Conservation (phyloP, 495 filamentous ascomycete genomes). For the Aspergillus panamensis region DNA sequence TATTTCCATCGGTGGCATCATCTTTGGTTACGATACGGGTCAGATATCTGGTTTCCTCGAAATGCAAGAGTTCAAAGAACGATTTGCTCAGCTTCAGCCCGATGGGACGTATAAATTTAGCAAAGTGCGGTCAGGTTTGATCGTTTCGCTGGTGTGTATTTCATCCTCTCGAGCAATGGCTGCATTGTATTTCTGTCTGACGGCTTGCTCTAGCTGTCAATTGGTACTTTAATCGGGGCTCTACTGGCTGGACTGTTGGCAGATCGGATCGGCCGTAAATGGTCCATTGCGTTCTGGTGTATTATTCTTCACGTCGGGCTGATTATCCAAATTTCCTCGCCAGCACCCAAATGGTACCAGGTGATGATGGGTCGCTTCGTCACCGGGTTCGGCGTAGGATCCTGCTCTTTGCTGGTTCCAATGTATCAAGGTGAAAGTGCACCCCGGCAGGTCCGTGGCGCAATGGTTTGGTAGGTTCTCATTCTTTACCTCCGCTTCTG, state of each 20-base stretch:
- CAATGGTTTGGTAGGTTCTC: constrained; percentile 51
- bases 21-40: constrained; percentile 51
- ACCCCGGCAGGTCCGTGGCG: constrained; percentile 59
- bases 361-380: constrained; percentile 51
- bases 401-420: constrained; percentile 62
- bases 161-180: too few species aligned
- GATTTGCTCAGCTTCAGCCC: constrained; percentile 36
- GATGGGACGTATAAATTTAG: constrained; percentile 39
- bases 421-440: constrained; percentile 70
- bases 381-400: constrained; percentile 64
- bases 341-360: constrained; percentile 48
- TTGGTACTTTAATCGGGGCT: constrained; percentile 65
- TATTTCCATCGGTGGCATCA: constrained; percentile 65
- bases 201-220: constrained; percentile 40
- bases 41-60: constrained; percentile 59
- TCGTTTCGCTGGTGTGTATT: constrained; percentile 45
- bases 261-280: constrained; percentile 50
- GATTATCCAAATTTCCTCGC: constrained; percentile 61
- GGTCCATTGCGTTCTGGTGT: constrained; percentile 50
- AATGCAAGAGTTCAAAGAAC: constrained; percentile 48
- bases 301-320: constrained; percentile 59
- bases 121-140: constrained; percentile 50
- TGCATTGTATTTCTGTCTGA: not conserved
- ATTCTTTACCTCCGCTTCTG: not conserved
- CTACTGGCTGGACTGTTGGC: constrained; percentile 54